Percentiles rank a stretch among this genome's conserved stretches.
These are phyloP conservation scores for Schizonepeta tenuifolia DNA, from an alignment of 257 asterid genomes.

Conservation along the genomic window DNA sequence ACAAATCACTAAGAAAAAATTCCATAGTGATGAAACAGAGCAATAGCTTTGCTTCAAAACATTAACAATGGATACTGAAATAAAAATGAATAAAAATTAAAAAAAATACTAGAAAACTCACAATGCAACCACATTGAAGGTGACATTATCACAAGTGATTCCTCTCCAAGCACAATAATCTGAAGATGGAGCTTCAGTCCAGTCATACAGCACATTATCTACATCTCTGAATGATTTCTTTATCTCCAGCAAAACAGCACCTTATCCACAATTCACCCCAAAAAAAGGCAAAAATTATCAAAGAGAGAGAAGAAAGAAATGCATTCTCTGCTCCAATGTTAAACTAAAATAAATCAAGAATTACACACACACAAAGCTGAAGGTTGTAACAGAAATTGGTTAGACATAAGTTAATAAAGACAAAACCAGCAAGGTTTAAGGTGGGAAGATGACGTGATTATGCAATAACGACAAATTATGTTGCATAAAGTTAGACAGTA, in stretches of 20 bases:
- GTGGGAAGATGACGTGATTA: slow-evolving; percentile 46
- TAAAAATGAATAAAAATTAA: background rate
- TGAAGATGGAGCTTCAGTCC: slow-evolving; percentile 85
- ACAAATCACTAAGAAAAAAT: background rate
- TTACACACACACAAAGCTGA: background rate
- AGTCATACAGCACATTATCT: slow-evolving; percentile 92
- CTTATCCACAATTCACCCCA: slow-evolving; percentile 41
- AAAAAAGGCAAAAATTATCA: no score
- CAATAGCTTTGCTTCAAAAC: background rate
- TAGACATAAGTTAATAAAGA: slow-evolving; percentile 28
- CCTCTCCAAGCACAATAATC: slow-evolving; percentile 98
- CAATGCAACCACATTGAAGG: slow-evolving; percentile 88
- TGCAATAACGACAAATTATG: slow-evolving; percentile 34
- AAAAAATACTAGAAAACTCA: no score
- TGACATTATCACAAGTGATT: slow-evolving; percentile 80
- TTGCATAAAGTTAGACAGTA: slow-evolving; percentile 37
- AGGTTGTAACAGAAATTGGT: slow-evolving; percentile 28
- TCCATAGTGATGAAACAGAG: background rate
- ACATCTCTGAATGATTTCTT: slow-evolving; percentile 90
- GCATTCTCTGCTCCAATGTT: background rate
- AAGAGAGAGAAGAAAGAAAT: background rate
- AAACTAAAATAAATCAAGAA: background rate
- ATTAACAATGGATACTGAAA: background rate
- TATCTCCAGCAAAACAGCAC: slow-evolving; percentile 75
- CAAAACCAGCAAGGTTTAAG: slow-evolving; percentile 40